A percentile compares a stretch with the other conserved stretches of the same genome.
phyloP scores from a whole-genome alignment of 2,329 filamentous ascomycete species.

The Clonostachys rhizophaga region DNA sequence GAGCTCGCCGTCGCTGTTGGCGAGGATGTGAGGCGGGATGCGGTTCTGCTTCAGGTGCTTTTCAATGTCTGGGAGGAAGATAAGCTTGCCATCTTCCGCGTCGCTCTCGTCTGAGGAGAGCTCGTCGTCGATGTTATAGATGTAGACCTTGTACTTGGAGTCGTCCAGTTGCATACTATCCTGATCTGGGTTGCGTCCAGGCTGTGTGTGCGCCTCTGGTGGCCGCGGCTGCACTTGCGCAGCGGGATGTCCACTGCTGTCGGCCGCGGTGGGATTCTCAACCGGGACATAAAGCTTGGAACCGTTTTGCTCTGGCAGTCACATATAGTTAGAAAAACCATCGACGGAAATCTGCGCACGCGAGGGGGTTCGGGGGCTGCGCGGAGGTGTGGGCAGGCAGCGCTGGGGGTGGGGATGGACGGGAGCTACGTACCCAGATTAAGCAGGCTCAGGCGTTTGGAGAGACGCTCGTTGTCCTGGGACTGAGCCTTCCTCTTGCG shows the following conservation, averaged over 20 bases:
- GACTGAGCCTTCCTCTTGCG: conserved; percentile 58
- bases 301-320: conserved; percentile 51
- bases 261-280: conserved; percentile 32
- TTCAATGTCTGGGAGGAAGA: conserved; percentile 83
- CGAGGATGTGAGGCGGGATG: conserved; percentile 60
- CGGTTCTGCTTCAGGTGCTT: conserved; percentile 72
- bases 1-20: conserved; percentile 47
- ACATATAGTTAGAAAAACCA: background rate
- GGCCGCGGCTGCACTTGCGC: conserved; percentile 4
- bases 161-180: conserved; percentile 83
- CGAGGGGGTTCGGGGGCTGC: too few species aligned
- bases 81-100: conserved; percentile 52
- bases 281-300: conserved; percentile 63
- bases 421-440: conserved; percentile 66
- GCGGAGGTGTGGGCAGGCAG: background rate
- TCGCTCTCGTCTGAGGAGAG: conserved; percentile 47
- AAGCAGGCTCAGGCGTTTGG: conserved; percentile 77
- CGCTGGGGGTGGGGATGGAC: background rate
- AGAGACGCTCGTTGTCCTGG: conserved; percentile 67
- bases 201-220: conserved; percentile 1
- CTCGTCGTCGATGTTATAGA: conserved; percentile 86
- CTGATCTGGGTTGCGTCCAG: conserved; percentile 19
- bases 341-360: too few species aligned
- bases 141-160: conserved; percentile 82
- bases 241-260: background rate